Evolutionary conservation across 2,329 filamentous ascomycete genomes (phyloP).

Genomic region (Cercospora zeae-maydis): DNA sequence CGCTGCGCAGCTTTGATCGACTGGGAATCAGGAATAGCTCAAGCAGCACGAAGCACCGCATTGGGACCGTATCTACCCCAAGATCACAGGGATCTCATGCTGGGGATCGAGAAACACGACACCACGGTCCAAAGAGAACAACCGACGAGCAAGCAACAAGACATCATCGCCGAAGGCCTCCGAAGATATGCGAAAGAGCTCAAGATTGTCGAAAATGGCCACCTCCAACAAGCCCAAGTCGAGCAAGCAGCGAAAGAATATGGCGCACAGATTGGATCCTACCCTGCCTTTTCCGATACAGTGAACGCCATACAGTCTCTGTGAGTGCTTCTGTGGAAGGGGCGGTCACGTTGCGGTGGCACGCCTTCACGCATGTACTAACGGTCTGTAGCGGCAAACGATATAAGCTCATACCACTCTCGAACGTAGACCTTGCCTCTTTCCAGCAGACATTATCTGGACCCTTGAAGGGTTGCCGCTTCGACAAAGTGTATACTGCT

Average conservation of each 20-base stretch:
- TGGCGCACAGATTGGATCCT: conserved; percentile 51
- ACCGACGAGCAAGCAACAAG: conserved; percentile 58
- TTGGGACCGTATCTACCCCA: conserved; percentile 47
- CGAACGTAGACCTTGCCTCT: conserved; percentile 56
- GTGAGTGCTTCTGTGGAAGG: neutral
- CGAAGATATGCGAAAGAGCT: conserved; percentile 33
- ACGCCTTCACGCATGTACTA: neutral
- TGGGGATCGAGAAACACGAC: conserved; percentile 48
- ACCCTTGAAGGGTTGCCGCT: conserved; percentile 52
- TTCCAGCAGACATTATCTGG: conserved; percentile 50
- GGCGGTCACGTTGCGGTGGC: neutral
- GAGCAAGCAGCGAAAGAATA: conserved; percentile 48
- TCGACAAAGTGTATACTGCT: conserved; percentile 66
- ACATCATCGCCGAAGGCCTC: conserved; percentile 44
- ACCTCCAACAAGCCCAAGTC: conserved; percentile 45
- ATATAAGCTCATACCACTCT: conserved; percentile 60
- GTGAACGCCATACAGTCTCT: conserved; percentile 52
- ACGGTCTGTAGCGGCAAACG: conserved; percentile 31
- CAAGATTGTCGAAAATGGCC: conserved; percentile 49
- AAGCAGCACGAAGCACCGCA: conserved; percentile 49
- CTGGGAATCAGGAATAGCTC: conserved; percentile 66
- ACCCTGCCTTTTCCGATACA: conserved; percentile 58
- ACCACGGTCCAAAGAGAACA: conserved; percentile 50
- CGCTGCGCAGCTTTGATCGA: conserved; percentile 57
- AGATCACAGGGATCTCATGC: conserved; percentile 43